These are phyloP conservation scores for Orychophragmus violaceus DNA, from an alignment of 345 rosid species.

Conservation along the genomic window DNA sequence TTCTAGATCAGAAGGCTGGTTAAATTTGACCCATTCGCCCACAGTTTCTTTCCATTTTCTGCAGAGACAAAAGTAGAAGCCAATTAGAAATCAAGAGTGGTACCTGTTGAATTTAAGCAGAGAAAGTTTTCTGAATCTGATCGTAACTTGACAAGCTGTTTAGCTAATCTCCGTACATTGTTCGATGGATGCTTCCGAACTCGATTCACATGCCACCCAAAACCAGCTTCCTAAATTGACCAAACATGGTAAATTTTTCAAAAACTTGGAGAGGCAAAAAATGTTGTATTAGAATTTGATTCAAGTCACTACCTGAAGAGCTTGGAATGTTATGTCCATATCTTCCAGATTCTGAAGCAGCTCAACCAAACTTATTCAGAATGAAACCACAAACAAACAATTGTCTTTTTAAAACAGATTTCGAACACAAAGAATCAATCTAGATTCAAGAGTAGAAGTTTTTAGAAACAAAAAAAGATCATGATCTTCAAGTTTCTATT, in stretches of 20 bases:
- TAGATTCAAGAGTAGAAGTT: background rate
- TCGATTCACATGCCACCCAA: constrained; percentile 46
- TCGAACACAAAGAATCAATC: background rate
- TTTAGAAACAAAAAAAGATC: constrained; percentile 50
- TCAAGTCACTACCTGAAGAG: constrained; percentile 56
- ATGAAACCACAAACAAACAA: constrained; percentile 37
- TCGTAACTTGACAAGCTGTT: constrained; percentile 64
- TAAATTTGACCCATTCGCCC: constrained; percentile 87
- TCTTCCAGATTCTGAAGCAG: constrained; percentile 92
- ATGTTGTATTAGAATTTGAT: background rate
- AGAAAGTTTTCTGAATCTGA: background rate
- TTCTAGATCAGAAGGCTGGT: constrained; percentile 67
- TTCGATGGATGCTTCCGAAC: constrained; percentile 69
- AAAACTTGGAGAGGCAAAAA: background rate
- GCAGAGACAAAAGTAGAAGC: constrained; percentile 4
- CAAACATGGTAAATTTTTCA: background rate
- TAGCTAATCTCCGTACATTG: constrained; percentile 73
- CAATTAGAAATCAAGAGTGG: background rate
- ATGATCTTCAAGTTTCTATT: constrained; percentile 77
- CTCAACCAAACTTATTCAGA: constrained; percentile 77
- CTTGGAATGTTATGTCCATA: constrained; percentile 92
- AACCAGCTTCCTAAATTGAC: constrained; percentile 20
- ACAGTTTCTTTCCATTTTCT: constrained; percentile 97
- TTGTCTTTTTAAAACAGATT: constrained; percentile 10
- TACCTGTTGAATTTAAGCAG: background rate